Percentiles rank a stretch among this genome's conserved stretches.
phyloP scores from a whole-genome alignment of 148 eudicot genomes.

The Rhododendron williamsianum region DNA sequence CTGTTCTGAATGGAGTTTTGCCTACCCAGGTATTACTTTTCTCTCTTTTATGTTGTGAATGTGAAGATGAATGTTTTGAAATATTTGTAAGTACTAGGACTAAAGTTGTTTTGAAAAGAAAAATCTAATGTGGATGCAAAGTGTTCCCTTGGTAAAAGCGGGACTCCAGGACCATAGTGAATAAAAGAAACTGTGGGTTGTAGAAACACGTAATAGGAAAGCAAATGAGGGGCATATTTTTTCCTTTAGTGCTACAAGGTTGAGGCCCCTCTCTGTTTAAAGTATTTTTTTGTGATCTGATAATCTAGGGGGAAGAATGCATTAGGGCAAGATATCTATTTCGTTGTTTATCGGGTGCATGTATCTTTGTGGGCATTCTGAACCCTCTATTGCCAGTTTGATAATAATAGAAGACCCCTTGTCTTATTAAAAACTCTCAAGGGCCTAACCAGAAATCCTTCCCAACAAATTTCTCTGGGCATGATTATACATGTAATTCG shows the following conservation, averaged over 20 bases:
- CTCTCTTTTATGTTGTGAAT: neutral
- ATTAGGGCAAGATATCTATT: neutral
- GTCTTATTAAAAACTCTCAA: neutral
- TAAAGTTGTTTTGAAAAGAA: neutral
- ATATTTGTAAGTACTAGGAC: neutral
- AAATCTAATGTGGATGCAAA: neutral
- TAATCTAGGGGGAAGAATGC: neutral
- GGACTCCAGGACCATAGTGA: neutral
- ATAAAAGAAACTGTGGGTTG: neutral
- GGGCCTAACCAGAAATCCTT: neutral
- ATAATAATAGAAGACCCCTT: neutral
- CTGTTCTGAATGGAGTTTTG: constrained; percentile 7
- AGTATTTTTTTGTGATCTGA: neutral
- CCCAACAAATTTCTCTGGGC: neutral
- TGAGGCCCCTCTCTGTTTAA: neutral
- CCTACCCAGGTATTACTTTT: constrained; percentile 4
- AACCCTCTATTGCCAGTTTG: neutral
- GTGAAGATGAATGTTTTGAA: neutral
- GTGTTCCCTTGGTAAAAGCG: neutral
- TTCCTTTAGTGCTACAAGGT: neutral
- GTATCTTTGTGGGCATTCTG: neutral
- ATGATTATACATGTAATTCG: neutral
- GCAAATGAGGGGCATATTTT: neutral
- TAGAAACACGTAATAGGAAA: neutral
- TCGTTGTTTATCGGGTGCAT: neutral